Percentiles rank a stretch among this genome's conserved stretches.
Evolutionary conservation across 176 grass and related monocot genomes (phyloP).

Genomic region (Juncus effusus): DNA sequence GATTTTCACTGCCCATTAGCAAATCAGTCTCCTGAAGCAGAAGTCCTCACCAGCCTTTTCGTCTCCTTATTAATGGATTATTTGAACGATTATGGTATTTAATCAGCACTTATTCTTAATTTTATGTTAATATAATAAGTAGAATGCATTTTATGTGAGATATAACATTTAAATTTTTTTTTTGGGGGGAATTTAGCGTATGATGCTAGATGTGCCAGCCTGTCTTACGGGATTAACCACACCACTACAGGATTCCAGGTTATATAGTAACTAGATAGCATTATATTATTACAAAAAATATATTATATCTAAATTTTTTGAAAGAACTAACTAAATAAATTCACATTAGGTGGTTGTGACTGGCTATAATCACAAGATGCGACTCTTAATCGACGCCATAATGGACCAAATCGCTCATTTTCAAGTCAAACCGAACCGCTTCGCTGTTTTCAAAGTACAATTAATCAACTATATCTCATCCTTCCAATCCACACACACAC

Average conservation of each 20-base stretch:
- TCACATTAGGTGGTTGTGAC: conserved; percentile 48
- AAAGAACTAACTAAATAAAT: conserved; percentile 12
- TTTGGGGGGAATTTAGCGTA: conserved; percentile 50
- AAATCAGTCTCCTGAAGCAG: conserved; percentile 72
- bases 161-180: not conserved
- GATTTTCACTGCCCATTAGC: conserved; percentile 93
- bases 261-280: not conserved
- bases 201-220: conserved; percentile 78
- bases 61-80: conserved; percentile 76
- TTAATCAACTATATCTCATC: not conserved
- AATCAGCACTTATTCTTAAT: conserved; percentile 2
- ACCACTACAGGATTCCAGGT: conserved; percentile 79
- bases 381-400: conserved; percentile 72
- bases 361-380: conserved; percentile 97
- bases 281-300: not conserved
- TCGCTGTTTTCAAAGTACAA: conserved; percentile 82
- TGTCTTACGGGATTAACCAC: conserved; percentile 61
- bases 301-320: not conserved
- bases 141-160: conserved; percentile 14
- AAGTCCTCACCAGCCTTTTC: conserved; percentile 53
- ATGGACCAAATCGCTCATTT: conserved; percentile 66
- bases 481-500: no score
- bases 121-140: not conserved
- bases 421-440: conserved; percentile 84
- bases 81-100: conserved; percentile 80